Evolutionary conservation across 768 basidiomycete genomes (phyloP).

Genomic region (Leccinum uliginosum): DNA sequence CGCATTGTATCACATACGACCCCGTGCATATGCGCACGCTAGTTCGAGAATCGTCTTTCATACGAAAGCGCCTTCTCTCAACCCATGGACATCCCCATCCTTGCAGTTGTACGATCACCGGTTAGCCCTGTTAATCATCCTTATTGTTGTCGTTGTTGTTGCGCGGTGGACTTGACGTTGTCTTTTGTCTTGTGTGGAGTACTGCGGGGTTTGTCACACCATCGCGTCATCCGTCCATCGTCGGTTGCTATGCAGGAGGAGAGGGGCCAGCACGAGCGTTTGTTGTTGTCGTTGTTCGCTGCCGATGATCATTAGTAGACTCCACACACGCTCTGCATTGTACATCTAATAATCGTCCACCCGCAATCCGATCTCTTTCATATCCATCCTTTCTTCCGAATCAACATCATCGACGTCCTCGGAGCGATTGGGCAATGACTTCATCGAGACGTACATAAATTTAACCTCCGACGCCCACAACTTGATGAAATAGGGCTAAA

Average conservation of each 20-base stretch:
- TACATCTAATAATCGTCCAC: slow-evolving; percentile 13
- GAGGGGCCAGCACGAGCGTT: slow-evolving; percentile 7
- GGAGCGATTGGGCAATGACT: slow-evolving; percentile 24
- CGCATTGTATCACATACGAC: slow-evolving; percentile 31
- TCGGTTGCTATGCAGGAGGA: slow-evolving; percentile 23
- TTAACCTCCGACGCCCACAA: slow-evolving; percentile 9
- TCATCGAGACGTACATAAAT: slow-evolving; percentile 10
- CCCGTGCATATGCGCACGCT: slow-evolving; percentile 34
- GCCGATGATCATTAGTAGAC: slow-evolving; percentile 18
- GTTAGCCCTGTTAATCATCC: slow-evolving; percentile 2
- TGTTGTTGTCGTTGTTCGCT: background rate
- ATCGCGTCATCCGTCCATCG: slow-evolving; percentile 3
- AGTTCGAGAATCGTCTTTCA: slow-evolving; percentile 13
- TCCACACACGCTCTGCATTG: slow-evolving; percentile 25
- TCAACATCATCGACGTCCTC: slow-evolving; percentile 4
- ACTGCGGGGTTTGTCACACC: slow-evolving; percentile 3
- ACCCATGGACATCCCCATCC: slow-evolving; percentile 13
- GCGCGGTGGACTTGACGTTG: background rate
- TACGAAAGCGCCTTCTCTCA: background rate
- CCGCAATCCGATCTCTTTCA: background rate
- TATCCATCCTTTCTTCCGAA: background rate
- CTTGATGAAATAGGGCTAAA: background rate
- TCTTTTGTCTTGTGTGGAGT: slow-evolving; percentile 10
- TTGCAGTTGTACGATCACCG: slow-evolving; percentile 27
- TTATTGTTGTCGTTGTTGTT: slow-evolving; percentile 5